phyloP scores from a whole-genome alignment of 805 yeast species.

The Candida khao-thaluensis region DNA sequence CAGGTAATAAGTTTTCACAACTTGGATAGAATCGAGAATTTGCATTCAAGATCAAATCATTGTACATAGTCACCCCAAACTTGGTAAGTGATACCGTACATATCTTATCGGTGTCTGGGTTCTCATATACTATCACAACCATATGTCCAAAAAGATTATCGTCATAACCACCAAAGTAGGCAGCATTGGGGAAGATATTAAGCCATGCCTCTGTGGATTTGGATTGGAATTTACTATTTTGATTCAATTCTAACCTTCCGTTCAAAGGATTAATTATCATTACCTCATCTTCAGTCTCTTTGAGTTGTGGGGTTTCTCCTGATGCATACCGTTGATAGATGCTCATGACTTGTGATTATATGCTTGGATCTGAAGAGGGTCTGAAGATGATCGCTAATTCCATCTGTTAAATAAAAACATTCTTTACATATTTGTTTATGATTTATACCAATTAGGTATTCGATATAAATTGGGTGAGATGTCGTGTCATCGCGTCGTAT shows the following conservation, averaged over 20 bases:
- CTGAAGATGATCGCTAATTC: no score
- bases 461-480: no score
- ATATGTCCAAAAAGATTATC: conserved; percentile 49
- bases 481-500: no score
- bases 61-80: conserved; percentile 64
- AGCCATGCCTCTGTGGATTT: conserved; percentile 32
- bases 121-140: conserved; percentile 50
- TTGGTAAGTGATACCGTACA: conserved; percentile 57
- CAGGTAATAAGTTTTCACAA: conserved; percentile 59
- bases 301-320: conserved; percentile 20
- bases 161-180: conserved; percentile 54
- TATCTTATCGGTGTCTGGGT: conserved; percentile 44
- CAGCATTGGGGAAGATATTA: conserved; percentile 46
- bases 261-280: conserved; percentile 24
- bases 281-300: conserved; percentile 7
- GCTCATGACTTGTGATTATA: no score
- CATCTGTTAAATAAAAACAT: conserved; percentile 3
- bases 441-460: conserved; percentile 1
- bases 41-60: conserved; percentile 54
- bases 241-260: conserved; percentile 23
- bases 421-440: conserved; percentile 3
- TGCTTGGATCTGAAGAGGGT: no score
- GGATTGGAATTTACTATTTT: conserved; percentile 12
- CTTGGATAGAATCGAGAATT: conserved; percentile 78
- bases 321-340: conserved; percentile 40